Percentiles rank a stretch among this genome's conserved stretches.
Conservation (phyloP, 371 early-diverging fungal genomes). For the Zychaea mexicana region DNA sequence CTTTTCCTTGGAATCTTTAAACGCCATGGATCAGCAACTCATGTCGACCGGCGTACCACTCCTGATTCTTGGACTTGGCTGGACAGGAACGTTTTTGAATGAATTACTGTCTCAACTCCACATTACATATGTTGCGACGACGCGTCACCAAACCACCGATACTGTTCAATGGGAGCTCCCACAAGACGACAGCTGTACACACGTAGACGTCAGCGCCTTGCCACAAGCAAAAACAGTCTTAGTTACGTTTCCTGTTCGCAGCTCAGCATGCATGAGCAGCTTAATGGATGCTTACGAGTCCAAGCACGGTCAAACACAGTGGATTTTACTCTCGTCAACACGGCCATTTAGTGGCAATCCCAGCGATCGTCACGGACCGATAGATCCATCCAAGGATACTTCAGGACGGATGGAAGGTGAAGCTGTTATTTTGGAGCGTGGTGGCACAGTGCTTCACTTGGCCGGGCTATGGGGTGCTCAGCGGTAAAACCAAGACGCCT, state of each 20-base stretch:
- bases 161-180: constrained; percentile 43
- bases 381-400: constrained; percentile 36
- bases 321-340: constrained; percentile 47
- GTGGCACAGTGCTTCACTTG: constrained; percentile 45
- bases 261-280: constrained; percentile 20
- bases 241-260: constrained; percentile 42
- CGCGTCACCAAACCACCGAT: constrained; percentile 19
- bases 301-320: constrained; percentile 25
- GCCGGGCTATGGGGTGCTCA: constrained; percentile 47
- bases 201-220: constrained; percentile 18
- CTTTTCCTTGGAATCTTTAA: background rate
- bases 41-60: constrained; percentile 29
- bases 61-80: constrained; percentile 46
- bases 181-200: background rate
- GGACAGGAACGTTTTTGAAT: constrained; percentile 49
- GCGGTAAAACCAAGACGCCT: constrained; percentile 22
- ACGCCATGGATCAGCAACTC: constrained; percentile 27
- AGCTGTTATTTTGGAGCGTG: constrained; percentile 21
- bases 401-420: constrained; percentile 39
- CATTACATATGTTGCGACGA: constrained; percentile 41
- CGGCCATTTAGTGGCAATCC: constrained; percentile 33
- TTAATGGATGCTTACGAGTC: constrained; percentile 37
- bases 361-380: constrained; percentile 37
- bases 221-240: constrained; percentile 43
- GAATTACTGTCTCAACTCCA: constrained; percentile 20